Percentiles rank a stretch among this genome's conserved stretches.
Conservation (phyloP, 169 alveolate genomes). For the Plasmodium gallinaceum region DNA sequence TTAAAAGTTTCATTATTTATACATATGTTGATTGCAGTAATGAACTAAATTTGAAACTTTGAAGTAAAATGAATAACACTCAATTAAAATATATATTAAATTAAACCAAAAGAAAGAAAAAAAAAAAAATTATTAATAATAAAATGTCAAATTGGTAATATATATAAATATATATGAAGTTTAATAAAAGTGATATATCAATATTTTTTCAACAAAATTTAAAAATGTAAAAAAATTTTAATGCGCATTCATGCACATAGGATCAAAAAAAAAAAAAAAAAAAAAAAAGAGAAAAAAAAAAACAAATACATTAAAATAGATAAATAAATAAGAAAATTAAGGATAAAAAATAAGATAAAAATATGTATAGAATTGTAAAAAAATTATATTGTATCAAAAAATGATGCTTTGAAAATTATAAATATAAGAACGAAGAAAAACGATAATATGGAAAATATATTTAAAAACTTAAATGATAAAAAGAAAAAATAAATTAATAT, state of each 20-base stretch:
- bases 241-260: slow-evolving; percentile 69
- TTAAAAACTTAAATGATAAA: too few relatives aligned
- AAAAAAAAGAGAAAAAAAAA: slow-evolving; percentile 19
- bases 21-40: too few relatives aligned
- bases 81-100: too few relatives aligned
- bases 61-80: too few relatives aligned
- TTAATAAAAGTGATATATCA: too few relatives aligned
- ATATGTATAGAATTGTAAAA: background rate
- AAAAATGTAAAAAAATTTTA: background rate
- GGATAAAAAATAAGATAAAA: background rate
- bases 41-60: too few relatives aligned
- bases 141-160: too few relatives aligned
- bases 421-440: background rate
- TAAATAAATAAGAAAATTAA: slow-evolving; percentile 7
- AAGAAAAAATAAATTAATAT: slow-evolving; percentile 7
- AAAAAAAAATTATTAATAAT: too few relatives aligned
- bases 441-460: background rate
- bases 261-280: slow-evolving; percentile 11
- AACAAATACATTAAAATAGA: background rate
- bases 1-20: background rate
- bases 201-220: too few relatives aligned
- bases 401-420: too few relatives aligned
- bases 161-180: too few relatives aligned
- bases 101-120: too few relatives aligned
- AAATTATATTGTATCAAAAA: background rate